Evolutionary conservation across 306 rosid species (phyloP), one percentile per base, ranked within the genome.

Genomic region (Inga leiocalycina): DNA sequence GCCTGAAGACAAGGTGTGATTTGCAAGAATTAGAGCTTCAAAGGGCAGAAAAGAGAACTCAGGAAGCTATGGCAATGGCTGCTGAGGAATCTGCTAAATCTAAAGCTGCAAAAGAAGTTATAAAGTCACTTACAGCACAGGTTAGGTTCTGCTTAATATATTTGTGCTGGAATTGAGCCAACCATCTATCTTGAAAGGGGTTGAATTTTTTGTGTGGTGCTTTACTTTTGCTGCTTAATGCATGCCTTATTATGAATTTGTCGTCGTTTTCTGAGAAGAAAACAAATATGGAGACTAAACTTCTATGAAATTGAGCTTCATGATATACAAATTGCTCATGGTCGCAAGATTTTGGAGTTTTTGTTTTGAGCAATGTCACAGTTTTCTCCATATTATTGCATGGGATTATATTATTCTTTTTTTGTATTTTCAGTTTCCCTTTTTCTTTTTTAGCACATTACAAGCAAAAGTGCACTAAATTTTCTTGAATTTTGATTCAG

Each of bases 41-140:
- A 82, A 92, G 88, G 86, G 93, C 97, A 52, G 79, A 85, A 56
- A 97, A 85, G 91, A 94, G 89, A 86, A 88, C 93, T 81, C 93
- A 94, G 77, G 97, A 97, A 77, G 97, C 97, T 80, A 87, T 88
- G 85, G 84, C 94, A 73, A 51, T 89, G 71, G 97, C 95, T 81
- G 88, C 97, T 4, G 99, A 97, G 81, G 99, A 97, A 83, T 87
- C 97, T 87, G 84, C 89, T 44, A 97, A 91, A 88, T 91, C 90
- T 84, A 88, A 85, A 86, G 94, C 97, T 57, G 98, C 97, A 39
- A 97, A 97, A 89, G 98, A 97, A 88, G 99, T 92, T 80, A 97
- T 97, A 78, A 97, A 91, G 89, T 88, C 96, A 56, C 97, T 97
- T 46, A 87, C 99, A 1, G 91, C 97, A 67, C 97, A 97, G 99